Percentiles rank a stretch among this genome's conserved stretches.
These are phyloP conservation scores for Panaeolus cyanescens DNA, from an alignment of 768 basidiomycete species.

Conservation along the genomic window DNA sequence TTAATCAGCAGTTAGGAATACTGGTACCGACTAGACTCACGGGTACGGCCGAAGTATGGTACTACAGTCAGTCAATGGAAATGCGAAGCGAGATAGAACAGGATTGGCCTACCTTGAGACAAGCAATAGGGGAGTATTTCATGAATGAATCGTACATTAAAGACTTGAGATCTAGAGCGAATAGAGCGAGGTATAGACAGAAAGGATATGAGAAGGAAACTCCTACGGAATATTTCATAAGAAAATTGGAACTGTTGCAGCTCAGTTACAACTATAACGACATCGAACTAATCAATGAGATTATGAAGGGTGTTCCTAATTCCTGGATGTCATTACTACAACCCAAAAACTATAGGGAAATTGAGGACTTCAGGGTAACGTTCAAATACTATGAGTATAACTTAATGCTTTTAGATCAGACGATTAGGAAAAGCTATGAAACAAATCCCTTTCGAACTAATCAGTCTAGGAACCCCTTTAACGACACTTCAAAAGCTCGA, in stretches of 20 bases:
- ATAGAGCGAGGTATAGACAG: slow-evolving; percentile 27
- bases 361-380: slow-evolving; percentile 23
- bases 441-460: neutral
- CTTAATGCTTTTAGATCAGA: slow-evolving; percentile 22
- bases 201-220: slow-evolving; percentile 21
- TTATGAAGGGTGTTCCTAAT: slow-evolving; percentile 34
- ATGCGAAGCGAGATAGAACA: slow-evolving; percentile 13
- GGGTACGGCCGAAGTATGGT: slow-evolving; percentile 31
- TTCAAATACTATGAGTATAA: too few species aligned
- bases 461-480: neutral
- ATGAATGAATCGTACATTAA: slow-evolving; percentile 34
- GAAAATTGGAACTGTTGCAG: slow-evolving; percentile 25
- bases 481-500: neutral
- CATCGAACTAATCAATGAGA: too few species aligned
- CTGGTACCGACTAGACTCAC: too few species aligned
- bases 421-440: slow-evolving; percentile 14
- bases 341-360: slow-evolving; percentile 17
- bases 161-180: slow-evolving; percentile 26
- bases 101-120: slow-evolving; percentile 29
- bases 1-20: slow-evolving; percentile 28
- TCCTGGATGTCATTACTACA: slow-evolving; percentile 26
- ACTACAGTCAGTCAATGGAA: slow-evolving; percentile 21
- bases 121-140: slow-evolving; percentile 26
- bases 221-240: slow-evolving; percentile 35
- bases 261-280: too few species aligned